A percentile compares a stretch with the other conserved stretches of the same genome.
These are phyloP conservation scores for Boletus edulis DNA, from an alignment of 768 basidiomycete species.

Conservation along the genomic window DNA sequence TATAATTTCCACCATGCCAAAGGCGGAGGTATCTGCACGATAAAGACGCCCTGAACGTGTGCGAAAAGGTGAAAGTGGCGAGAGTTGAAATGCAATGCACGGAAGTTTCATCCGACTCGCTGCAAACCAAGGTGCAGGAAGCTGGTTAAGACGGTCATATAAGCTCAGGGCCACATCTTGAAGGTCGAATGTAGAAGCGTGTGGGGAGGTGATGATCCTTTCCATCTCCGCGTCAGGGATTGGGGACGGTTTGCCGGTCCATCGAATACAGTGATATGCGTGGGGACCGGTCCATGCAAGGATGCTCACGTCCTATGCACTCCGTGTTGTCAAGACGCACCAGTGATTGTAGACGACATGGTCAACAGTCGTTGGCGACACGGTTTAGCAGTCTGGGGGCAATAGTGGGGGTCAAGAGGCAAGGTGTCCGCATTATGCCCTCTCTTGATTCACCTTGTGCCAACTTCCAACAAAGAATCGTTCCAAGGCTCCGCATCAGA, in stretches of 20 bases:
- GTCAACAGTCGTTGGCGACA: too few relatives aligned
- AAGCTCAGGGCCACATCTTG: neutral
- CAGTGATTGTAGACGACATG: too few relatives aligned
- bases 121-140: neutral
- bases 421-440: too few relatives aligned
- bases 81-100: neutral
- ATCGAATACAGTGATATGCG: too few relatives aligned
- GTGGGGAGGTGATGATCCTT: neutral
- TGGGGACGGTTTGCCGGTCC: neutral
- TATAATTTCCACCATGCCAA: too few relatives aligned
- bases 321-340: too few relatives aligned
- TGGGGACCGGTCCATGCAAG: conserved; percentile 5
- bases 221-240: neutral
- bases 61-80: neutral
- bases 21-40: neutral
- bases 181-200: neutral
- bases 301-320: neutral
- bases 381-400: too few relatives aligned
- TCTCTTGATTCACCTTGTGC: too few relatives aligned
- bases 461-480: too few relatives aligned
- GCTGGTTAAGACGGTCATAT: neutral
- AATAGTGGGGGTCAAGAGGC: too few relatives aligned
- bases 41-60: neutral
- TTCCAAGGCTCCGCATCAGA: too few relatives aligned
- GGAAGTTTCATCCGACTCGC: neutral